Base-by-base conservation (phyloP, 2,329 filamentous ascomycete species). In the Cytospora paraplurivora region DNA sequence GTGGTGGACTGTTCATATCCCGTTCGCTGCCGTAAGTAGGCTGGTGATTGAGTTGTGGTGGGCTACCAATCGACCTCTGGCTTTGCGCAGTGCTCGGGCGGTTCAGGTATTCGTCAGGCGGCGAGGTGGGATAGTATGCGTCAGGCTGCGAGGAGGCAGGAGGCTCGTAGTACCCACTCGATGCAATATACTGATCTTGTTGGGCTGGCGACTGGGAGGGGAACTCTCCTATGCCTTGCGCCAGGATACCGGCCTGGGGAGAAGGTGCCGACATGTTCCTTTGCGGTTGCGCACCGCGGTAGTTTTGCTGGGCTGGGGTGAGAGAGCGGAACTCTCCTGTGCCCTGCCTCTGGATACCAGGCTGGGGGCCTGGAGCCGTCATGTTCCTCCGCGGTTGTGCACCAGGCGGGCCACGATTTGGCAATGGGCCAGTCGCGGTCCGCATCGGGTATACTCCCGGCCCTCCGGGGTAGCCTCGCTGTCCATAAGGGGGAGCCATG, bases 351-450 rank as follows among this genome's bases (percentile, higher is more conserved):
- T 57, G 56, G 19, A 61, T 61, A 44, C 58, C 58, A 17, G 50
- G 51, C 33, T 61, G 58, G 10, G 41, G 41, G 33, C 71, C 62
- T 0, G 75, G 75, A 1, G 73, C 72, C 11, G 74, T 76, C 74
- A 75, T 75, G 64, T 72, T 73, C 32, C 74, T 69, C 62, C 72
- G 71, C 1, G 73, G 75, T 33, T 68, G 70, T 12, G 65, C 64
- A 4, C 65, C 63, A 3, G 62, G 68, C 1, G 69, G 69, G 7
- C 69, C 66, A 1, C 68, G 67, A 34, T 52, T 53, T 10, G 70
- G 69, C 57, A 74, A 50, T 0, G 73, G 72, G 41, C 68, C 69
- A 0, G 75, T 75, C 15, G 70, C 70, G 55, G 72, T 74, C n/a
- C 71, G 67, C 61, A 63, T 63, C 0, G 70, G 70, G 55, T 68